Percentiles rank a stretch among this genome's conserved stretches.
Evolutionary conservation across 2,329 filamentous ascomycete genomes (phyloP).

Genomic region (Penicillium sp.): DNA sequence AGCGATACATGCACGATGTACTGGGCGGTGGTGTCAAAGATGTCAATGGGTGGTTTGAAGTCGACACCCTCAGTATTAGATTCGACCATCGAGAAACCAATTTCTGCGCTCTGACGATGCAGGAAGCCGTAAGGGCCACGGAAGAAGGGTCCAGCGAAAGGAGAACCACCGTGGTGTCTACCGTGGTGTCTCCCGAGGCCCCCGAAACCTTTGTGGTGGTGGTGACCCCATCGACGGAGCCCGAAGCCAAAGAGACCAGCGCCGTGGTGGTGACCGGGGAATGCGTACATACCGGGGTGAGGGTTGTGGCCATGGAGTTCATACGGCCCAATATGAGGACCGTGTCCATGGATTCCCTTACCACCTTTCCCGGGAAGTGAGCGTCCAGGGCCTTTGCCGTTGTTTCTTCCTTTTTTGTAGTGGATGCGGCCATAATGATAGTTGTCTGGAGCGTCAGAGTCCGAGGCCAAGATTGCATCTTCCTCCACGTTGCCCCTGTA

Average conservation of each 20-base stretch:
- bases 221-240: conserved; percentile 2
- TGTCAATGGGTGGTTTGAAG: conserved; percentile 52
- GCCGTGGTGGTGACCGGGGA: conserved; percentile 5
- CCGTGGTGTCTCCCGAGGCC: conserved; percentile 11
- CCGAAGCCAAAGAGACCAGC: neutral
- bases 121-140: conserved; percentile 23
- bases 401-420: conserved; percentile 24
- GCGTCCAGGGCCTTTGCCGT: conserved; percentile 6
- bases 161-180: too few relatives aligned
- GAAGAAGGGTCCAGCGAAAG: neutral
- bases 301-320: neutral
- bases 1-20: conserved; percentile 72
- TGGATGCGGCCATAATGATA: conserved; percentile 9
- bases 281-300: conserved; percentile 5
- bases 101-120: conserved; percentile 28
- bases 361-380: neutral
- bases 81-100: conserved; percentile 30
- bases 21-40: conserved; percentile 66
- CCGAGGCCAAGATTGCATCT: conserved; percentile 2
- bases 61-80: conserved; percentile 28
- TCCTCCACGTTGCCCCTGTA: conserved; percentile 6
- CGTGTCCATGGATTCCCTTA: neutral
- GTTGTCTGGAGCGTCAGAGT: conserved; percentile 19
- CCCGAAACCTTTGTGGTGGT: conserved; percentile 9
- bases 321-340: neutral